Evolutionary conservation across 2,329 filamentous ascomycete species (phyloP), one percentile per base, ranked within the genome.

Genomic region (Neonectria punicea): DNA sequence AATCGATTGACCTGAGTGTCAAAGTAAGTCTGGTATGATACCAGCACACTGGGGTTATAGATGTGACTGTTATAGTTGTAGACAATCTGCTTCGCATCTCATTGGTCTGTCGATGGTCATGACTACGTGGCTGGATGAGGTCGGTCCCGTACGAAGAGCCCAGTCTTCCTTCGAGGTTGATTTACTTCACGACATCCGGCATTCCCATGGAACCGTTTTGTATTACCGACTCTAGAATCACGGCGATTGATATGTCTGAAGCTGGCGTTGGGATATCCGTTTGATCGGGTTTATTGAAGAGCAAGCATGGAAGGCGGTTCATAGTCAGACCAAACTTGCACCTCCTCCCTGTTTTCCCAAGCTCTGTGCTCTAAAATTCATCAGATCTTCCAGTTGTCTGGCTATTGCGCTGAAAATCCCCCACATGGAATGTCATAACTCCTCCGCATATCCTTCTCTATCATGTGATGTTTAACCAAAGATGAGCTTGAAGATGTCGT

Each of bases 401-500:
- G 34, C 61, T 44, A 58, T 63, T 14, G 28, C 41, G 20, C 28
- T 36, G 43, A 41, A 61, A 47, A 66, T 53, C 39, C 54, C 64
- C 63, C 65, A 71, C 63, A 66, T 66, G 56, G 56, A 63, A 55
- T 66, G 49, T 64, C 13, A 22, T 49, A 28, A 41, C 51, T 49
- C 28, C 16, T 51, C 61, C 56, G 22, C 28, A 58, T 51, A 22
- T 53, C 53, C 20, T 20, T 30, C 22, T 43, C 44, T n/a, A 25
- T 32, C 4, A 30, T 32, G 46, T 13, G n/a, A 43, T 49, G 54
- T 61, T 69, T 83, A 88, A 77, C 81, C 85, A 81, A 92, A 95
- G 73, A 97, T 88, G 67, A 98, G 88, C 83, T 93, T 93, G 90
- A 98, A 98, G 79, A 98, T 83, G 80, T 98, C 95, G 86, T 98